Evolutionary conservation across 495 filamentous ascomycete genomes (phyloP).

Genomic region (Lophiotrema nucula): DNA sequence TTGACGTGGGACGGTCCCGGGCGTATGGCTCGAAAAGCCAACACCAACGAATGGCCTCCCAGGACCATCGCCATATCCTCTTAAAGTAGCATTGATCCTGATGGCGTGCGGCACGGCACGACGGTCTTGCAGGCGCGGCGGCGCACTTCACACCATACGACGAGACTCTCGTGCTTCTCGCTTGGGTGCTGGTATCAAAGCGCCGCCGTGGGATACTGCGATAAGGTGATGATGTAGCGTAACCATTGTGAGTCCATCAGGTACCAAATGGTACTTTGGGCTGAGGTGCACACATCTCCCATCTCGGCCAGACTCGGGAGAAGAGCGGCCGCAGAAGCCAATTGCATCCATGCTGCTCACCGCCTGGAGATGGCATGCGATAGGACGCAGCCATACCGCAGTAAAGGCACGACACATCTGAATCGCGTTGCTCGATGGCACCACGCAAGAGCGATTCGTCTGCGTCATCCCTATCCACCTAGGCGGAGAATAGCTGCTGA

Average conservation of each 20-base stretch:
- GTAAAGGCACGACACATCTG: conserved; percentile 30
- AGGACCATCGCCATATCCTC: background rate
- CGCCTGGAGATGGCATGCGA: conserved; percentile 25
- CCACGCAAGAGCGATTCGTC: background rate
- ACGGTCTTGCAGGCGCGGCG: conserved; percentile 10
- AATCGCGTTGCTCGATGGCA: conserved; percentile 8
- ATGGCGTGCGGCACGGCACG: conserved; percentile 4
- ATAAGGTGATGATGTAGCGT: conserved; percentile 32
- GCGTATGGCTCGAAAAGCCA: conserved; percentile 9
- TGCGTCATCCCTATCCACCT: background rate
- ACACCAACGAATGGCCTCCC: background rate
- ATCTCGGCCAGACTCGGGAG: conserved; percentile 17
- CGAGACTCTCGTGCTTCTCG: background rate
- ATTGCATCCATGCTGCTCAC: conserved; percentile 14
- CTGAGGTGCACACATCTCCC: background rate
- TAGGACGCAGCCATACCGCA: conserved; percentile 8
- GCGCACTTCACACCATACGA: background rate
- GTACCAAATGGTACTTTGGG: background rate
- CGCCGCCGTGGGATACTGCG: conserved; percentile 26
- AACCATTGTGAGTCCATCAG: too few species aligned
- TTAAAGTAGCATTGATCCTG: background rate
- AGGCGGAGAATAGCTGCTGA: background rate
- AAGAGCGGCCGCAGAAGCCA: conserved; percentile 12
- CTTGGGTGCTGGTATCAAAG: conserved; percentile 4
- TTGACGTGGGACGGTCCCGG: conserved; percentile 6